Percentiles rank a stretch among this genome's conserved stretches.
These are phyloP conservation scores for Sherardia arvensis DNA, from an alignment of 257 asterid genomes.

Conservation along the genomic window DNA sequence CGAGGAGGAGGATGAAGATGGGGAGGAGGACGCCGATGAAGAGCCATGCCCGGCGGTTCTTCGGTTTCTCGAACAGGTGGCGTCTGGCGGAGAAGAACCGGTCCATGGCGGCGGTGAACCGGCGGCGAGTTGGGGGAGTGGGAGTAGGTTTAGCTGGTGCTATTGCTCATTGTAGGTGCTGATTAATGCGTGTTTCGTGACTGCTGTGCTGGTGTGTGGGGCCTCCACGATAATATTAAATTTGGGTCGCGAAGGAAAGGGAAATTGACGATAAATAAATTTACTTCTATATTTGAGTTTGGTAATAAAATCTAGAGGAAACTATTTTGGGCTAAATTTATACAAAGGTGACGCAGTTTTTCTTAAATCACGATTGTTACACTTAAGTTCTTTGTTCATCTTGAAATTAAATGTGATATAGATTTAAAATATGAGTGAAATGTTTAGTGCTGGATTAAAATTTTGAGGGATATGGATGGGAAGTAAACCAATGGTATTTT, in stretches of 20 bases:
- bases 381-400: no score
- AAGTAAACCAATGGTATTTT: no score
- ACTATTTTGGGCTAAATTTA: no score
- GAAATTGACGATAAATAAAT: not conserved
- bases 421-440: no score
- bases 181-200: not conserved
- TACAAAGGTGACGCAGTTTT: no score
- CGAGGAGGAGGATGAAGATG: slow-evolving; percentile 3
- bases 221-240: not conserved
- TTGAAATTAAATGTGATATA: no score
- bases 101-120: not conserved
- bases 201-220: not conserved
- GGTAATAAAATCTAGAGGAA: not conserved
- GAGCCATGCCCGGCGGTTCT: slow-evolving; percentile 12
- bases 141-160: not conserved
- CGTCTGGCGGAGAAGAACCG: not conserved
- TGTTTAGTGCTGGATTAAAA: no score
- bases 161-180: not conserved
- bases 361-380: no score
- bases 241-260: not conserved
- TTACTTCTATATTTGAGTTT: not conserved
- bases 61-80: slow-evolving; percentile 3
- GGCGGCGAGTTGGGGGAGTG: not conserved
- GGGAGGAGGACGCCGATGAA: slow-evolving; percentile 9
- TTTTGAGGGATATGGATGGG: no score